phyloP scores from a whole-genome alignment of 768 basidiomycete genomes.

The Auriscalpium vulgare region DNA sequence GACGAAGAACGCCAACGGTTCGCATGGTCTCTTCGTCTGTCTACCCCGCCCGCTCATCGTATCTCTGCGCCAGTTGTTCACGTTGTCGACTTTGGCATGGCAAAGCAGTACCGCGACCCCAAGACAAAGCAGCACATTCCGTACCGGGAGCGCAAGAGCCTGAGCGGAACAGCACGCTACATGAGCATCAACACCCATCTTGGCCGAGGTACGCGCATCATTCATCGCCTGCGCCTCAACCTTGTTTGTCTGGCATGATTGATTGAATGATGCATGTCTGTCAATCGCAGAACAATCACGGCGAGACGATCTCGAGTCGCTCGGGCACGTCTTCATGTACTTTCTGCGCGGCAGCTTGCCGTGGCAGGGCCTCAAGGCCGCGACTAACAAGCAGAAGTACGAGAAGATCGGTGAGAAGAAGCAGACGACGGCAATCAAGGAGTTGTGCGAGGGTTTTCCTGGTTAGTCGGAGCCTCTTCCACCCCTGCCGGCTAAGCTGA shows the following conservation, averaged over 20 bases:
- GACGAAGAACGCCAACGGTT: conserved; percentile 83
- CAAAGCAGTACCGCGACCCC: conserved; percentile 98
- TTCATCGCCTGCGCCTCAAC: conserved; percentile 1
- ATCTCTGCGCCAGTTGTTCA: conserved; percentile 55
- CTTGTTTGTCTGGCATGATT: not conserved
- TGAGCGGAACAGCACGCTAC: conserved; percentile 96
- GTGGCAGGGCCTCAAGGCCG: conserved; percentile 99
- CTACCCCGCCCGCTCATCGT: conserved; percentile 1
- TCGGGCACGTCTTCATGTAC: conserved; percentile 99
- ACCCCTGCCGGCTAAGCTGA: not conserved
- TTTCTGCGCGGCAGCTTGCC: conserved; percentile 94
- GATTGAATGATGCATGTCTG: not conserved
- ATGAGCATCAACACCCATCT: conserved; percentile 99
- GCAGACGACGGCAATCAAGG: conserved; percentile 96
- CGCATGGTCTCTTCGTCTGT: conserved; percentile 14
- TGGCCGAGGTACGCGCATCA: conserved; percentile 67
- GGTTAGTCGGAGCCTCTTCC: conserved; percentile 38
- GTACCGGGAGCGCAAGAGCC: conserved; percentile 94
- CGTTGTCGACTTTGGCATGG: conserved; percentile 99
- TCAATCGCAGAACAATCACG: conserved; percentile 68
- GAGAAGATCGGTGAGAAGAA: conserved; percentile 99
- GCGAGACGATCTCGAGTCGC: conserved; percentile 95
- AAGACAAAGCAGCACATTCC: conserved; percentile 99
- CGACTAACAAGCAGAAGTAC: conserved; percentile 99
- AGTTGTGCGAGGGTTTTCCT: conserved; percentile 92